phyloP scores from a whole-genome alignment of 306 rosid genomes.

The Lathyrus oleraceus region DNA sequence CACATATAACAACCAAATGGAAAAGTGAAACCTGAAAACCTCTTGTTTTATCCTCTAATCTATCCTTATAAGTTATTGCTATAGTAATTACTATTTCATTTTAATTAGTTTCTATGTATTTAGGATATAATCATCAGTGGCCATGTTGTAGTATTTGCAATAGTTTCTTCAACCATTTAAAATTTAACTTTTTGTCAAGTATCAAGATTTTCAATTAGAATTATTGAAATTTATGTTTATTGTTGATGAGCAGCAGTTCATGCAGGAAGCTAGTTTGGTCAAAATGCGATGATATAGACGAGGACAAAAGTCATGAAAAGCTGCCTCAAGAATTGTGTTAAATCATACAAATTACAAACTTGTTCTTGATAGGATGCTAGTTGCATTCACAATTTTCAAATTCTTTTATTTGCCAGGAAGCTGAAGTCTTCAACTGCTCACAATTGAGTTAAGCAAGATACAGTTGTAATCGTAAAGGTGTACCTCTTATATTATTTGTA shows the following conservation, averaged over 20 bases:
- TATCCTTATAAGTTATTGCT: not conserved
- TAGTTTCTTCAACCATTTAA: constrained; percentile 16
- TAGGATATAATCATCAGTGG: not conserved
- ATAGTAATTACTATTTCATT: not conserved
- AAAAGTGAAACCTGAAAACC: not conserved
- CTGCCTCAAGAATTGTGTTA: constrained; percentile 22
- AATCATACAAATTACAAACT: constrained; percentile 18
- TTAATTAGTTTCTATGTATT: not conserved
- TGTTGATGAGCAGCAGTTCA: constrained; percentile 23
- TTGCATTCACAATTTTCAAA: constrained; percentile 32
- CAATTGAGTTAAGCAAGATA: constrained; percentile 10
- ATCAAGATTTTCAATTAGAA: constrained; percentile 16
- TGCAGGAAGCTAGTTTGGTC: constrained; percentile 21
- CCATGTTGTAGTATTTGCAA: constrained; percentile 4
- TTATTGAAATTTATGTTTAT: constrained; percentile 14
- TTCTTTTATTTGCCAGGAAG: constrained; percentile 30
- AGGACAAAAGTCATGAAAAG: constrained; percentile 25
- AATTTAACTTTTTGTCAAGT: constrained; percentile 11
- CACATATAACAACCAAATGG: constrained; percentile 6
- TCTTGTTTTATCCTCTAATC: constrained; percentile 29
- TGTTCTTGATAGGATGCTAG: constrained; percentile 30
- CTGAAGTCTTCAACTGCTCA: constrained; percentile 4
- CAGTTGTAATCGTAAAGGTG: not conserved
- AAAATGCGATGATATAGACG: constrained; percentile 12
- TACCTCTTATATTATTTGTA: constrained; percentile 4